Conservation (phyloP, 2,329 filamentous ascomycete species). For the Microdochium nivale region DNA sequence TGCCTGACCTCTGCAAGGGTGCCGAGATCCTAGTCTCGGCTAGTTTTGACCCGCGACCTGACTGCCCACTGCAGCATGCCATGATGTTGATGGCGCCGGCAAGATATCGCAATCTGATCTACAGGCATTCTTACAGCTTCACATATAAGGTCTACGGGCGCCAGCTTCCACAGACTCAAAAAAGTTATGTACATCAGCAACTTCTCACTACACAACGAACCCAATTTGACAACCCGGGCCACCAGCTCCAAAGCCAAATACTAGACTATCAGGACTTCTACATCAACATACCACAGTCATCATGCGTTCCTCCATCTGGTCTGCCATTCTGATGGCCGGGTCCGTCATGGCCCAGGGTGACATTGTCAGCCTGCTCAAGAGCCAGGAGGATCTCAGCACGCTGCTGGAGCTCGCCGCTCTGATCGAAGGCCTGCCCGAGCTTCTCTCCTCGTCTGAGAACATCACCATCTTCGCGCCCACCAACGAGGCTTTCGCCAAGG, state of each 20-base stretch:
- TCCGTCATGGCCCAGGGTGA: constrained; percentile 10
- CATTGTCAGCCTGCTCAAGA: constrained; percentile 10
- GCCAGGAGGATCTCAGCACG: constrained; percentile 13
- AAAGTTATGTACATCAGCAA: no score
- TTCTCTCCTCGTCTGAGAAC: constrained; percentile 19
- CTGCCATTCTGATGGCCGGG: constrained; percentile 3
- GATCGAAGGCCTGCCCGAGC: constrained; percentile 18
- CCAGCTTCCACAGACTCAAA: no score
- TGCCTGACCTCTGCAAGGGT: no score
- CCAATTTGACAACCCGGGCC: neutral
- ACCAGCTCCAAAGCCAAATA: neutral
- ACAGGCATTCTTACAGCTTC: no score
- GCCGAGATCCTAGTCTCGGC: no score
- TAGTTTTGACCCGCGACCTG: no score
- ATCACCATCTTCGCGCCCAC: constrained; percentile 26
- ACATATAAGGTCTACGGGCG: no score
- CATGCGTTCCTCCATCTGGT: constrained; percentile 3
- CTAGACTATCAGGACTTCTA: neutral
- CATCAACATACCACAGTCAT: neutral
- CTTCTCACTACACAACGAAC: neutral
- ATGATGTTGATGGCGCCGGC: no score
- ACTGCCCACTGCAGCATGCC: no score
- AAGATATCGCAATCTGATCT: no score
- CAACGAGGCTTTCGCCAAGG: constrained; percentile 22
- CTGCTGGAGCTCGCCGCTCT: constrained; percentile 12